A percentile compares a stretch with the other conserved stretches of the same genome.
Evolutionary conservation across 306 rosid genomes (phyloP).

Genomic region (Gleditsia sinensis): DNA sequence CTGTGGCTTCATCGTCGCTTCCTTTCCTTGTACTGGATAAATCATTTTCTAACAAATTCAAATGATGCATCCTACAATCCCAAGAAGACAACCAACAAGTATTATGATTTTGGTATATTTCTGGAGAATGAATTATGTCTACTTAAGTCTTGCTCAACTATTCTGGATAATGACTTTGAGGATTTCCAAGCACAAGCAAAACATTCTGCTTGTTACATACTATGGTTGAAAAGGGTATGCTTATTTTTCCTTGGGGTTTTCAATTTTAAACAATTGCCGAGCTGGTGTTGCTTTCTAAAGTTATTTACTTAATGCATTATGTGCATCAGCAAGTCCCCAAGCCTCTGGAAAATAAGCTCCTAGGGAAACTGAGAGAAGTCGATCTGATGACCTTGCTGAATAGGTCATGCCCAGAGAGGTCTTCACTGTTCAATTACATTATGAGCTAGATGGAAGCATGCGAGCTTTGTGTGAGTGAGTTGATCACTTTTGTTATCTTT

Average conservation of each 20-base stretch:
- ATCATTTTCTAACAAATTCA: constrained; percentile 39
- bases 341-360: constrained; percentile 40
- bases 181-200: constrained; percentile 76
- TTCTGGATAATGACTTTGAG: constrained; percentile 56
- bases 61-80: constrained; percentile 26
- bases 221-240: constrained; percentile 73
- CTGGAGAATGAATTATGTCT: constrained; percentile 61
- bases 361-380: constrained; percentile 49
- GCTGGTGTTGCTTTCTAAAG: constrained; percentile 31
- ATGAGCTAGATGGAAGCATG: constrained; percentile 36
- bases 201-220: constrained; percentile 56
- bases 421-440: constrained; percentile 55
- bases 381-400: constrained; percentile 57
- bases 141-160: constrained; percentile 48
- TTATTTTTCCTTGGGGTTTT: not conserved
- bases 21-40: constrained; percentile 65
- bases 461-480: constrained; percentile 8
- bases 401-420: constrained; percentile 62
- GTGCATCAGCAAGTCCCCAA: constrained; percentile 62
- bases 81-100: constrained; percentile 37
- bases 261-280: not conserved
- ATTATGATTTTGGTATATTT: constrained; percentile 43
- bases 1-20: constrained; percentile 95
- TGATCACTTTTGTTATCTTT: not conserved
- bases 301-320: constrained; percentile 26